These are phyloP conservation scores for Tilletia walkeri DNA, from an alignment of 1,284 basidiomycete genomes.

Conservation along the genomic window DNA sequence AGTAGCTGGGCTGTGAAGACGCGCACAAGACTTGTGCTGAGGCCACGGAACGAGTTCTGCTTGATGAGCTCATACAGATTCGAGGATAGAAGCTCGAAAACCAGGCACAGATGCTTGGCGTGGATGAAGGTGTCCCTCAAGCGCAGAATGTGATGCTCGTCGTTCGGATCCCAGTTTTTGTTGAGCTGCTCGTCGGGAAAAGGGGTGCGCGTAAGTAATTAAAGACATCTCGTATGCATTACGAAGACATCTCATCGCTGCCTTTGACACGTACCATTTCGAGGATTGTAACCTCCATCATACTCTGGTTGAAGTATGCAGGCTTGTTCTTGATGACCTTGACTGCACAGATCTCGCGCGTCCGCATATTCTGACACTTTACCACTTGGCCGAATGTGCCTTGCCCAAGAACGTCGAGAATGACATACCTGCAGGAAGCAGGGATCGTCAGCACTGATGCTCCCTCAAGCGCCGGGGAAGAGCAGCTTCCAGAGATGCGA, in stretches of 20 bases:
- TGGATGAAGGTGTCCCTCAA: conserved; percentile 96
- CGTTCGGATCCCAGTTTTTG: conserved; percentile 68
- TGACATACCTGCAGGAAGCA: conserved; percentile 73
- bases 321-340: conserved; percentile 99
- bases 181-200: conserved; percentile 60
- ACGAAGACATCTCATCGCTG: too few species aligned
- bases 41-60: conserved; percentile 97
- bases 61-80: conserved; percentile 99
- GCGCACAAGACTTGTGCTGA: conserved; percentile 93
- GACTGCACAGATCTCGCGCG: conserved; percentile 95
- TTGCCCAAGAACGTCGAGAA: conserved; percentile 95
- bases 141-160: conserved; percentile 94
- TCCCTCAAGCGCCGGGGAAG: background rate
- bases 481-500: background rate
- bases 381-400: conserved; percentile 99
- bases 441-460: conserved; percentile 16
- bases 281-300: conserved; percentile 99
- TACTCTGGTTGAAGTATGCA: conserved; percentile 97
- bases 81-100: conserved; percentile 93
- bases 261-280: conserved; percentile 67
- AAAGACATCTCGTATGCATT: background rate
- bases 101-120: conserved; percentile 90
- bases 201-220: background rate
- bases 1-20: conserved; percentile 95
- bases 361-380: conserved; percentile 99